phyloP scores from a whole-genome alignment of 495 filamentous ascomycete genomes.

The Podospora appendiculata region DNA sequence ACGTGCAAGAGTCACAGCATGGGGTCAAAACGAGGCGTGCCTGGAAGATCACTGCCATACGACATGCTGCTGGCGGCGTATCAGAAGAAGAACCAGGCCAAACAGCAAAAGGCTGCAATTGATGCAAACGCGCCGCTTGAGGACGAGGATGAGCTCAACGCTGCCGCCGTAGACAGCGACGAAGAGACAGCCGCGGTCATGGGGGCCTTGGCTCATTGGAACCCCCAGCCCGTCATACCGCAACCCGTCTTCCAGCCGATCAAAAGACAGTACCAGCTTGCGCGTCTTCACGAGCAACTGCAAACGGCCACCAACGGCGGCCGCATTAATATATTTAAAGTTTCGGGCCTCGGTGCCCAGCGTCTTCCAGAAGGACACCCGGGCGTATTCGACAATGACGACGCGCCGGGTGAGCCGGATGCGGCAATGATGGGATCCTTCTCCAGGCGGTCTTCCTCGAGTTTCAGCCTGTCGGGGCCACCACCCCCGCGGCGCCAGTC shows the following conservation, averaged over 20 bases:
- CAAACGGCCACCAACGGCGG: conserved; percentile 60
- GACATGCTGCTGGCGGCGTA: conserved; percentile 90
- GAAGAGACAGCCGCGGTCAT: conserved; percentile 89
- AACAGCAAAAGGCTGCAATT: conserved; percentile 90
- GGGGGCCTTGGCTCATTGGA: conserved; percentile 66
- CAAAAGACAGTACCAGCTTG: conserved; percentile 66
- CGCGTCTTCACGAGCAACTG: conserved; percentile 85
- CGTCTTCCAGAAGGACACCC: conserved; percentile 38
- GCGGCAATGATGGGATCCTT: conserved; percentile 21
- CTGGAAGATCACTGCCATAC: conserved; percentile 85
- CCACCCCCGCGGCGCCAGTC: conserved; percentile 33
- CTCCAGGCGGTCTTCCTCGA: conserved; percentile 35
- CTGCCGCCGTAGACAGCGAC: conserved; percentile 76
- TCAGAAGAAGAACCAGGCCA: conserved; percentile 98
- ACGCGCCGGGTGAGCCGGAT: conserved; percentile 40
- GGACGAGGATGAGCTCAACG: conserved; percentile 71
- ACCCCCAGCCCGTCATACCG: conserved; percentile 62
- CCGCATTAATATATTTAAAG: conserved; percentile 48
- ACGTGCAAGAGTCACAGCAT: conserved; percentile 97
- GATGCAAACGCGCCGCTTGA: conserved; percentile 89
- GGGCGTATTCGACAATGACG: conserved; percentile 29
- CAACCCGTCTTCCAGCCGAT: conserved; percentile 60
- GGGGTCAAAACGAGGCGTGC: conserved; percentile 89
- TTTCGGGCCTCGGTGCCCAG: conserved; percentile 37
- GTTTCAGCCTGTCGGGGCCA: conserved; percentile 33